phyloP scores from a whole-genome alignment of 1,139 yeast species.

The Geotrichum bryndzae region DNA sequence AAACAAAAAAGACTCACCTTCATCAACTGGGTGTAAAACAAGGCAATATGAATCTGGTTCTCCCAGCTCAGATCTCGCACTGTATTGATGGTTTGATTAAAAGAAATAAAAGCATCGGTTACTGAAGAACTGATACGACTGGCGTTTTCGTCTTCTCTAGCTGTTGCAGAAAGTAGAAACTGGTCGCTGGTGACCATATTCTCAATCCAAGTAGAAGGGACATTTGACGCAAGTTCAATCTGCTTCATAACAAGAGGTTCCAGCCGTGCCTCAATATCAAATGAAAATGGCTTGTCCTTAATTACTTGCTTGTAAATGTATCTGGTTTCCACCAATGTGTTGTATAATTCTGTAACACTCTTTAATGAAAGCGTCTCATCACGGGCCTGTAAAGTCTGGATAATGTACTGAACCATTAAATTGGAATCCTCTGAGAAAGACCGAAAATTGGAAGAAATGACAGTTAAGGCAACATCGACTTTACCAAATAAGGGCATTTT shows the following conservation, averaged over 20 bases:
- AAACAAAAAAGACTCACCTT: constrained; percentile 28
- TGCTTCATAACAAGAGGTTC: constrained; percentile 53
- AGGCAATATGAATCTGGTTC: constrained; percentile 55
- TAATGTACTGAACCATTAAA: constrained; percentile 53
- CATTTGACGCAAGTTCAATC: constrained; percentile 49
- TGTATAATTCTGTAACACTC: constrained; percentile 59
- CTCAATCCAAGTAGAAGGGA: constrained; percentile 46
- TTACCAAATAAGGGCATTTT: constrained; percentile 56
- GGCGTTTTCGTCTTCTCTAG: constrained; percentile 34
- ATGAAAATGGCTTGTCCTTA: constrained; percentile 41
- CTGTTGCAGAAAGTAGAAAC: constrained; percentile 44
- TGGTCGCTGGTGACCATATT: constrained; percentile 52
- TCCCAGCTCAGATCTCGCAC: constrained; percentile 58
- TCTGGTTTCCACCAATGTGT: constrained; percentile 50
- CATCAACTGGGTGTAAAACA: constrained; percentile 51
- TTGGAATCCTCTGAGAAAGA: constrained; percentile 61
- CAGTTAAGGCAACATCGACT: constrained; percentile 49
- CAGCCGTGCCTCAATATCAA: constrained; percentile 56
- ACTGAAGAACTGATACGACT: constrained; percentile 50
- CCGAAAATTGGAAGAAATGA: constrained; percentile 52
- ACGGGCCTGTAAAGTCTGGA: constrained; percentile 39
- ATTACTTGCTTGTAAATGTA: constrained; percentile 48
- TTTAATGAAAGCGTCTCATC: constrained; percentile 43
- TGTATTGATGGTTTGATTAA: constrained; percentile 51
- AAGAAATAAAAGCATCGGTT: constrained; percentile 58